Evolutionary conservation across 225 moss, liverwort and hornwort genomes (phyloP).

Genomic region (Physcomitrellopsis africana): DNA sequence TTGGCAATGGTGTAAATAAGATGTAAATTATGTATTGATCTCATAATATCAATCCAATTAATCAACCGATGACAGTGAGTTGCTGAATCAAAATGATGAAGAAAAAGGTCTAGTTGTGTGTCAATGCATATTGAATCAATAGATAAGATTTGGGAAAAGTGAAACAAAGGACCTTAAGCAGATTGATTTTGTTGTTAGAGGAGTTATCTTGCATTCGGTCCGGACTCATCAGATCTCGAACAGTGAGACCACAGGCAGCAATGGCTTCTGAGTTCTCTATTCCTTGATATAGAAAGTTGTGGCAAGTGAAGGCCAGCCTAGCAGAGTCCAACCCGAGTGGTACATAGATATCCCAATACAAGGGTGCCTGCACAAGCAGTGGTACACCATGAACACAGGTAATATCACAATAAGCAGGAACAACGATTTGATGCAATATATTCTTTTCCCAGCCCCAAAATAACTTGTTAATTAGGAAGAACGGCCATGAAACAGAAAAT

Average conservation of each 20-base stretch:
- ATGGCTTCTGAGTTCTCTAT: conserved; percentile 66
- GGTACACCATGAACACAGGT: conserved; percentile 9
- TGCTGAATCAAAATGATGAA: neutral
- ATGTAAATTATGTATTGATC: neutral
- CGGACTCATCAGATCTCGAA: conserved; percentile 71
- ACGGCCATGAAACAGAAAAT: conserved; percentile 14
- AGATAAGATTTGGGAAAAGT: neutral
- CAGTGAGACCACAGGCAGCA: conserved; percentile 81
- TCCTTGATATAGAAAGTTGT: conserved; percentile 98
- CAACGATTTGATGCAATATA: neutral
- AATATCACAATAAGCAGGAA: conserved; percentile 11
- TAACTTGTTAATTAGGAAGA: neutral
- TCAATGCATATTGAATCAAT: neutral
- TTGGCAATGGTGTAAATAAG: neutral
- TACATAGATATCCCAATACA: conserved; percentile 94
- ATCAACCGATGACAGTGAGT: neutral
- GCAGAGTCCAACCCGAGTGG: conserved; percentile 90
- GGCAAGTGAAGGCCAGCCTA: conserved; percentile 90
- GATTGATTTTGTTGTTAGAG: conserved; percentile 72
- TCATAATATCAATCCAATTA: neutral
- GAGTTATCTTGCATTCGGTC: conserved; percentile 95
- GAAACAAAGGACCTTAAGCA: conserved; percentile 69
- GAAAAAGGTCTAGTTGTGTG: neutral
- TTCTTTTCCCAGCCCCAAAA: neutral
- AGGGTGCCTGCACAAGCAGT: conserved; percentile 71